Evolutionary conservation across 106 monocot species (phyloP).

Genomic region (Platanthera guangdongensis): DNA sequence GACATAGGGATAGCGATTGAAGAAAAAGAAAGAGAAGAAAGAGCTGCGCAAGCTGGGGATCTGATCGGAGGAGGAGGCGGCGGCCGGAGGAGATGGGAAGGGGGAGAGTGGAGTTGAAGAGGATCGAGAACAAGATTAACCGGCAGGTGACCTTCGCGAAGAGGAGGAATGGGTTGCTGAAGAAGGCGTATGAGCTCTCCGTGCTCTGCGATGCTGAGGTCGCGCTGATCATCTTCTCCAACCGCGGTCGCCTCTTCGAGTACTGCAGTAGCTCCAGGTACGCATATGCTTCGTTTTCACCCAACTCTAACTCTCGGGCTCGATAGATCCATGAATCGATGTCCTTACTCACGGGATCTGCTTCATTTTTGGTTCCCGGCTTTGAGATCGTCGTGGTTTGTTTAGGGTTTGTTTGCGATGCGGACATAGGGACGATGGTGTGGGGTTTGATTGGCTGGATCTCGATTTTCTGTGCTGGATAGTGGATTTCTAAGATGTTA

Average conservation of each 20-base stretch:
- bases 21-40: background rate
- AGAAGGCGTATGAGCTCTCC: conserved; percentile 9
- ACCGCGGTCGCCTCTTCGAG: conserved; percentile 6
- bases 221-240: conserved; percentile 4
- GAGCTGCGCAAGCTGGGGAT: background rate
- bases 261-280: conserved; percentile 10
- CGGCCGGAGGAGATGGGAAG: conserved; percentile 1
- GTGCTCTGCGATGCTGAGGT: conserved; percentile 11
- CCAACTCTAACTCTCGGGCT: background rate
- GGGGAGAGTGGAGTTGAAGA: conserved; percentile 9
- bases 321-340: background rate
- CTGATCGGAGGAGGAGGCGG: background rate
- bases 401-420: too few relatives aligned
- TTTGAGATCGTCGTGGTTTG: background rate
- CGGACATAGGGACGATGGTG: too few relatives aligned
- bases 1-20: too few relatives aligned
- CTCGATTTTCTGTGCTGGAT: too few relatives aligned
- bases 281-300: background rate
- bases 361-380: background rate
- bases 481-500: too few relatives aligned
- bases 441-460: too few relatives aligned
- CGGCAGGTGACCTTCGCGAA: conserved; percentile 5
- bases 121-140: conserved; percentile 9
- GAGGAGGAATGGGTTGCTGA: conserved; percentile 8
- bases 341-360: background rate